Base-by-base conservation (phyloP, 306 rosid species). In the Dalbergia cochinchinensis region DNA sequence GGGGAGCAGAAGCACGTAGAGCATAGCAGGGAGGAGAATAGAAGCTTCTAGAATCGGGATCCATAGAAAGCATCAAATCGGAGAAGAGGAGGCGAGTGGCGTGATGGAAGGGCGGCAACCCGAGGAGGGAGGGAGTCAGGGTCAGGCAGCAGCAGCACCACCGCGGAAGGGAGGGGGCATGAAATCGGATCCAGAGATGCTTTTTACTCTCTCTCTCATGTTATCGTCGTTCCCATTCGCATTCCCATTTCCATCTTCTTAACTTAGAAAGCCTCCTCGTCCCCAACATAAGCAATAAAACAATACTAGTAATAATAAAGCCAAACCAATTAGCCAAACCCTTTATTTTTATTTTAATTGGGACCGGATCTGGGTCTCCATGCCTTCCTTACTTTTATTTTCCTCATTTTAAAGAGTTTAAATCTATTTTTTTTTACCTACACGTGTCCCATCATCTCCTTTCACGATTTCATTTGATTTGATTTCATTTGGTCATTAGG, bases 41-140 rank as follows among this genome's bases (percentile, higher is more conserved):
- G 65, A 31, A 85, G 80, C 26, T 10, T 68, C 41, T 33, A 63
- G 74, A 80, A 13, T 34, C 74, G 82, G 60, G 90, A 89, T 89
- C 90, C 74, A 74, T 54, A 77, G 64, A 67, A 34, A 73, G 63
- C 31, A 64, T 14, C 70, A 65, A 84, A 77, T 66, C 39, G 69
- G 77, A 82, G 86, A 86, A 88, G 60, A 15, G 60, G 60, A 6
- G 60, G 60, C 22, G 60, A 10, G 60, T 54, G 60, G 13, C 41
- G 41, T 6, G 20, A 5, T 18, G 60, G 60, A 4, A 4, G 7
- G 20, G 20, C 60, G 60, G 20, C 8, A 15, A 54, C 48, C 48
- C 48, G 5, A 44, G 11, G 48, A 44, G 48, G 11, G 48, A 44
- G 48, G 11, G 5, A 44, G 11, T 1, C 6, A 18, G 60, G 8